Evolutionary conservation across 768 basidiomycete genomes (phyloP).

Genomic region (Tylopilus intermedius): DNA sequence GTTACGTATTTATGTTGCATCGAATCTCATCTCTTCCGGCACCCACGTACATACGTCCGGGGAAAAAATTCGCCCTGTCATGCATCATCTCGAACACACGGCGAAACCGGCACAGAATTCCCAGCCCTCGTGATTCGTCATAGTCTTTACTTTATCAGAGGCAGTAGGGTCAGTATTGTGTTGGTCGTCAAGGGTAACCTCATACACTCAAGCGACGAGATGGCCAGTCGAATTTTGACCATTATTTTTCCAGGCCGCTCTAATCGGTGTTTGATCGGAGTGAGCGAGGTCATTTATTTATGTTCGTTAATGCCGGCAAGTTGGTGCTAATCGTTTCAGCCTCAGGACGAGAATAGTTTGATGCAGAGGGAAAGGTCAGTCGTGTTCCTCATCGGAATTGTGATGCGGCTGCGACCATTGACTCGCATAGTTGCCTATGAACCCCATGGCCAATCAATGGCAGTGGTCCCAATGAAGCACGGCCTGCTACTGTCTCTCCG

Average conservation of each 20-base stretch:
- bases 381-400: neutral
- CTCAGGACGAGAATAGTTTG: neutral
- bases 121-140: slow-evolving; percentile 7
- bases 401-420: neutral
- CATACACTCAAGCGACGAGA: neutral
- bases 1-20: slow-evolving; percentile 24
- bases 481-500: neutral
- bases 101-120: slow-evolving; percentile 16
- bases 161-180: neutral
- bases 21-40: slow-evolving; percentile 15
- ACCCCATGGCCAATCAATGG: neutral
- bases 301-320: neutral
- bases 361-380: neutral
- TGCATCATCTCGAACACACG: neutral
- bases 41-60: slow-evolving; percentile 4
- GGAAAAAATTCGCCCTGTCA: neutral
- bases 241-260: neutral
- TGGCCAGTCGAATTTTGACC: no score
- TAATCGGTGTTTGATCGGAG: neutral
- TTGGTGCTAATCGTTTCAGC: slow-evolving; percentile 5
- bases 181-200: neutral
- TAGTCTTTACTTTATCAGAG: neutral
- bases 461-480: neutral
- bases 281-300: neutral
- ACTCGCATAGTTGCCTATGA: neutral